Evolutionary conservation across 441 rosid genomes (phyloP), one percentile per base, ranked within the genome.

Genomic region (Adansonia rubrostipa): DNA sequence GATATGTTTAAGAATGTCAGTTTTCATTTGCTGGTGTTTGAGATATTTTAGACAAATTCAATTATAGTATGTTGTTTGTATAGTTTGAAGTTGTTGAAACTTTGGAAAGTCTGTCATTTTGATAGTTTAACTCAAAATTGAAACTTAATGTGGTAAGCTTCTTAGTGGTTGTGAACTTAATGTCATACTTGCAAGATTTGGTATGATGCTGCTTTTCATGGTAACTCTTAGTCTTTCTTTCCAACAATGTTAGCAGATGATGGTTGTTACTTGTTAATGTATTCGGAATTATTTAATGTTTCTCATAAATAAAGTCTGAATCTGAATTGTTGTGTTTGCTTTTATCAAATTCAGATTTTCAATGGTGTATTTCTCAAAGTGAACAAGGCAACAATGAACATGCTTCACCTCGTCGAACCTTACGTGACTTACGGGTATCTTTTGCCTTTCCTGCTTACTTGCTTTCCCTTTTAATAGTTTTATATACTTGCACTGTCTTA

Each of bases 311-410:
- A 24, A 1, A 50, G 14, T 5, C 3, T 8, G 6, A 51, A 36
- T 10, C 17, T 53, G 4, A 53, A 8, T 0, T 15, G 9, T 5
- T 3, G 3, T 9, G 53, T 66, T 63, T 19, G 66, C 22, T 22
- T 19, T 6, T 50, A 8, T 45, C 66, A 10, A 61, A 24, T 75
- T 4, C 84, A 89, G 93, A 91, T 89, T 6, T 89, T 91, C 36
- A 89, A 91, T 77, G 96, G 98, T 4, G 98, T 91, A 7, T 90
- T 94, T 78, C 87, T 94, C 50, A 94, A 92, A 81, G 97, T 93
- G 13, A 93, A 89, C 88, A 88, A 89, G 48, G 92, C 98, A 15
- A 92, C 96, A 11, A 42, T 92, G 78, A 92, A 89, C 80, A 87
- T 92, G 98, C 89, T 94, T 74, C 96, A 83, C 79, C 84, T 91